These are phyloP conservation scores for Sequoia sempervirens DNA, from an alignment of 75 land plant genomes.

Conservation along the genomic window DNA sequence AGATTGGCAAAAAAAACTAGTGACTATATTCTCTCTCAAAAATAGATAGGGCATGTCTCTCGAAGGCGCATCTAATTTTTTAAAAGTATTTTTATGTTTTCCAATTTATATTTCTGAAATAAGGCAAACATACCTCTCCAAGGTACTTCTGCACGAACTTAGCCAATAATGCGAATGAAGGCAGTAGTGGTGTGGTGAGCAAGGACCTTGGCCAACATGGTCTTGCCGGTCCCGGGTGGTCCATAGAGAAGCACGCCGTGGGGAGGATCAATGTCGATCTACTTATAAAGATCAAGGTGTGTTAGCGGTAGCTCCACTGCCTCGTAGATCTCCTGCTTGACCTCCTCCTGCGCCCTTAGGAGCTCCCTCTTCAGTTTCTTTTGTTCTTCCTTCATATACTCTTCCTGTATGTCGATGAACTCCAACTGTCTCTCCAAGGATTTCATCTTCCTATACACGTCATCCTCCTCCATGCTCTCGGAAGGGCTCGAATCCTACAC, in stretches of 20 bases:
- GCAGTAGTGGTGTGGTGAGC: slow-evolving; percentile 85
- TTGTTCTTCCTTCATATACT: slow-evolving; percentile 81
- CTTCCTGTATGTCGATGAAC: slow-evolving; percentile 83
- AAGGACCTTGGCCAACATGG: slow-evolving; percentile 89
- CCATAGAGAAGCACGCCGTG: slow-evolving; percentile 79
- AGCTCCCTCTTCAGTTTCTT: slow-evolving; percentile 79
- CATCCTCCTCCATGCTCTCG: slow-evolving; percentile 43
- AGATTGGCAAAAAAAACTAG: too few species aligned
- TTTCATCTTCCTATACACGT: slow-evolving; percentile 72
- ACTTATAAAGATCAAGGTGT: slow-evolving; percentile 79
- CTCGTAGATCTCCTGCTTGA: slow-evolving; percentile 87
- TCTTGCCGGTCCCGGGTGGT: slow-evolving; percentile 83
- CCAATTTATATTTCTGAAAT: background rate
- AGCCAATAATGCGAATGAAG: slow-evolving; percentile 84
- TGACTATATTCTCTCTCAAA: too few species aligned
- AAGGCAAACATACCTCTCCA: slow-evolving; percentile 61
- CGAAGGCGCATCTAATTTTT: too few species aligned
- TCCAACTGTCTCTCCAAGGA: slow-evolving; percentile 66
- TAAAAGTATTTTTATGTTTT: too few species aligned
- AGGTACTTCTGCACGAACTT: slow-evolving; percentile 89
- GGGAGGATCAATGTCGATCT: slow-evolving; percentile 86
- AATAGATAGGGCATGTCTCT: too few species aligned
- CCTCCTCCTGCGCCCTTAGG: slow-evolving; percentile 84
- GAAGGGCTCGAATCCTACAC: slow-evolving; percentile 17
- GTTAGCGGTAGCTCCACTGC: too few species aligned